Evolutionary conservation across 345 rosid genomes (phyloP), one percentile per base, ranked within the genome.

Genomic region (Linum tenue): DNA sequence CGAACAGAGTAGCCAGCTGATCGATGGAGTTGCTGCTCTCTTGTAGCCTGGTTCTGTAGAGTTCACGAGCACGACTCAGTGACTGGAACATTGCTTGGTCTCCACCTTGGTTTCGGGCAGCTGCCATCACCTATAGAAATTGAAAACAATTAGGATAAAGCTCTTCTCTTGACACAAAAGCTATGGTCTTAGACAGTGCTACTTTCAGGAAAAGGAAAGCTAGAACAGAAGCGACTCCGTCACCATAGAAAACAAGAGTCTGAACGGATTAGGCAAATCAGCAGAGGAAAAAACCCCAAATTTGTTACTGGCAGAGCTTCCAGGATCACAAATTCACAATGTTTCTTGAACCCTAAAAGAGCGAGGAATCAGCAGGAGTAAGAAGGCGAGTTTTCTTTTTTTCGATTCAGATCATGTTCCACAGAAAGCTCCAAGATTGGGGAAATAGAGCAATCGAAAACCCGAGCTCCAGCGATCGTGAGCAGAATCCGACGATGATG

Each of bases 1-100:
- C 91, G 64, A 94, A 94, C 76, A 91, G 69, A 77, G 95, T 73
- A 69, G 95, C 99, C 64, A 88, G 80, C 77, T 86, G 91, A 75
- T 91, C 96, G 7, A 82, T 79, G 17, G 83, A 75, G 64, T 85
- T 69, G 68, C 31, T 22, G 31, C 72, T 78, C 64, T 79, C 81
- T 57, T 82, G 96, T 66, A 83, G 64, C 76, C 78, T 78, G 56
- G 55, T 78, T 58, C 64, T 74, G 75, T 88, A 91, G 14, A 82
- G 80, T 66, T 90, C 88, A 43, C 90, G 96, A 58, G 97, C 92
- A 42, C 90, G 88, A 66, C 70, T 71, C 40, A 94, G 70, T 39
- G 83, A 75, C 67, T 79, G 80, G 64, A 82, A 64, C 7, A 89
- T 96, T 7, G 99, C 97, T 38, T 66, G 79, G 55, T 90, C 96